Conservation (phyloP, 768 basidiomycete species). For the Mycena indigotica region DNA sequence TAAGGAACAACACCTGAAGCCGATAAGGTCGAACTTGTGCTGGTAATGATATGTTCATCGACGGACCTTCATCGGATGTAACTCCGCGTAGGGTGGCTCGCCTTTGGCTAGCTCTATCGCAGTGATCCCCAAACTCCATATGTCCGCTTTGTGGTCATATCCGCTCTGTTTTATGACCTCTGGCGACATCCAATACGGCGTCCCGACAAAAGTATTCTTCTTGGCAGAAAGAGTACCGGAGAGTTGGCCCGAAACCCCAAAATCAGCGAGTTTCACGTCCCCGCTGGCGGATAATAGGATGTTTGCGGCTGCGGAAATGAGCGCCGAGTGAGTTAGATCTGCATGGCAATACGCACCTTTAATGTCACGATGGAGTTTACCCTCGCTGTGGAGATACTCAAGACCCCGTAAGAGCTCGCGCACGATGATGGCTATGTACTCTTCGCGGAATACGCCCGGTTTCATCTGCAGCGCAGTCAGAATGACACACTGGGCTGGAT, state of each 20-base stretch:
- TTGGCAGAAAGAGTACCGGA: slow-evolving; percentile 90
- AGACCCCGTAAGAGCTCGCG: slow-evolving; percentile 89
- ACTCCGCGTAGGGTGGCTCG: slow-evolving; percentile 96
- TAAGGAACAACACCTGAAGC: slow-evolving; percentile 90
- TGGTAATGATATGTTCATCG: slow-evolving; percentile 1
- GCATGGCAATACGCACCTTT: slow-evolving; percentile 69
- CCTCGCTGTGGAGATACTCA: slow-evolving; percentile 94
- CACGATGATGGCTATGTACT: slow-evolving; percentile 97
- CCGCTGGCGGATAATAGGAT: slow-evolving; percentile 90
- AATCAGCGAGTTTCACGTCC: slow-evolving; percentile 97
- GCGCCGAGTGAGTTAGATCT: not conserved
- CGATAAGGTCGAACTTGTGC: no score
- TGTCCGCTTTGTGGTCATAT: slow-evolving; percentile 98
- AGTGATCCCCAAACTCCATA: slow-evolving; percentile 97
- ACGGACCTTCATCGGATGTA: slow-evolving; percentile 97
- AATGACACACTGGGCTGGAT: slow-evolving; percentile 9
- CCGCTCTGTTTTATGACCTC: slow-evolving; percentile 99
- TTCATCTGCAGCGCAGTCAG: slow-evolving; percentile 73
- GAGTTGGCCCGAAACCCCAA: slow-evolving; percentile 97
- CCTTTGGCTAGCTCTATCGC: slow-evolving; percentile 97
- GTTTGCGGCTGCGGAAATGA: slow-evolving; percentile 73
- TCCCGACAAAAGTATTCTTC: slow-evolving; percentile 98
- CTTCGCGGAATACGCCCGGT: slow-evolving; percentile 95
- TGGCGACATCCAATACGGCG: slow-evolving; percentile 99
- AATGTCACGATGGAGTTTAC: slow-evolving; percentile 98